These are phyloP conservation scores for Daldinia loculata DNA, from an alignment of 495 filamentous ascomycete species.

Conservation along the genomic window DNA sequence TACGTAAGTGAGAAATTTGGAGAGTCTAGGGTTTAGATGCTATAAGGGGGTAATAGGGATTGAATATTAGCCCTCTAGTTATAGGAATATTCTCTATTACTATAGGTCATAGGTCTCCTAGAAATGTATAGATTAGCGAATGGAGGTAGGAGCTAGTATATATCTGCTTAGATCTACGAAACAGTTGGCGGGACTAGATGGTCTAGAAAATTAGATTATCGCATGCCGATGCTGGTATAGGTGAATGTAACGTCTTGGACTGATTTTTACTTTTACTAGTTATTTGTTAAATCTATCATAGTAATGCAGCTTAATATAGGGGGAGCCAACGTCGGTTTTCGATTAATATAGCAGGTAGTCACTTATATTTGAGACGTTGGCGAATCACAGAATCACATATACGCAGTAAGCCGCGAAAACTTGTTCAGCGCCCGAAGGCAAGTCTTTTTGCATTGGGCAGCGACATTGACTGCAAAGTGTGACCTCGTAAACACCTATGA, in stretches of 20 bases:
- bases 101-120: too few relatives aligned
- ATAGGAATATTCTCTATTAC: too few relatives aligned
- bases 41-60: too few relatives aligned
- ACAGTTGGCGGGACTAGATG: neutral
- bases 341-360: neutral
- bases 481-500: constrained; percentile 52
- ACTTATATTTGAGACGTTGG: neutral
- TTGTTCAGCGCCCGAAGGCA: constrained; percentile 45
- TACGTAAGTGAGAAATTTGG: too few relatives aligned
- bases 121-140: too few relatives aligned
- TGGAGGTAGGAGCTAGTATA: neutral
- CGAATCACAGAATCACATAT: constrained; percentile 25
- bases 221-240: neutral
- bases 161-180: neutral
- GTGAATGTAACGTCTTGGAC: neutral
- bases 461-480: constrained; percentile 48
- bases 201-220: neutral
- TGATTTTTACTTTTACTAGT: neutral
- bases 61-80: too few relatives aligned
- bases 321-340: too few relatives aligned
- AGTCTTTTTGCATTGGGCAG: constrained; percentile 48
- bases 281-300: neutral
- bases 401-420: neutral
- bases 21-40: too few relatives aligned
- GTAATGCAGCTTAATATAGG: neutral